Evolutionary conservation across 768 basidiomycete genomes (phyloP).

Genomic region (Xerocomellus chrysenteron): DNA sequence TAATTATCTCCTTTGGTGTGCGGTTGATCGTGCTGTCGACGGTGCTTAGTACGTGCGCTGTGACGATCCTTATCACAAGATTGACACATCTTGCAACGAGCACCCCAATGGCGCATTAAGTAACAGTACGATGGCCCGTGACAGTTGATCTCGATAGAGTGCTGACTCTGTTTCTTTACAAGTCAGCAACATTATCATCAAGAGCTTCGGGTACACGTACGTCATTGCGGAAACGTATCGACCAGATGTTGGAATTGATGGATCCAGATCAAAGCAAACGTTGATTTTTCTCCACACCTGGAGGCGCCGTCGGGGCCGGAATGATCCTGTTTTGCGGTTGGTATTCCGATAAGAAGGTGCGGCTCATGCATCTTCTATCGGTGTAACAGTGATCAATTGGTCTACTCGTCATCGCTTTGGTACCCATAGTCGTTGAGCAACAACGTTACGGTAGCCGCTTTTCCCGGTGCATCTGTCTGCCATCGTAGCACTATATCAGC

Average conservation of each 20-base stretch:
- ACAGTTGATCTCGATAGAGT: too few relatives aligned
- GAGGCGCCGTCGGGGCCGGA: conserved; percentile 36
- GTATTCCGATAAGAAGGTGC: conserved; percentile 64
- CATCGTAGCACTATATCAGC: conserved; percentile 53
- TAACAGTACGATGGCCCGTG: too few relatives aligned
- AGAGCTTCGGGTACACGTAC: too few relatives aligned
- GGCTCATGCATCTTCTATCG: background rate
- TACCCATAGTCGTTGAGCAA: conserved; percentile 54
- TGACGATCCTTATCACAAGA: background rate
- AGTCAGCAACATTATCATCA: too few relatives aligned
- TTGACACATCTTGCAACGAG: conserved; percentile 42
- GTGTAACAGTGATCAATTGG: background rate
- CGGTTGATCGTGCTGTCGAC: too few relatives aligned
- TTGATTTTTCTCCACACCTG: too few relatives aligned
- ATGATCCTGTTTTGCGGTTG: conserved; percentile 57
- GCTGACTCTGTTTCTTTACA: too few relatives aligned
- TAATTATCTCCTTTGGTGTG: background rate
- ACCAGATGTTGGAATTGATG: too few relatives aligned
- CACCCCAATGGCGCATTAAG: conserved; percentile 45
- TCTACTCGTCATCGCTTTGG: conserved; percentile 42
- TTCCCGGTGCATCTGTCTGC: background rate
- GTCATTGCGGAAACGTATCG: too few relatives aligned
- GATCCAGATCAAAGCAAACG: too few relatives aligned
- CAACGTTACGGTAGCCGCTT: background rate
- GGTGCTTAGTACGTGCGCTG: too few relatives aligned